Evolutionary conservation across 2,329 filamentous ascomycete genomes (phyloP).

Genomic region (Venturia effusa): DNA sequence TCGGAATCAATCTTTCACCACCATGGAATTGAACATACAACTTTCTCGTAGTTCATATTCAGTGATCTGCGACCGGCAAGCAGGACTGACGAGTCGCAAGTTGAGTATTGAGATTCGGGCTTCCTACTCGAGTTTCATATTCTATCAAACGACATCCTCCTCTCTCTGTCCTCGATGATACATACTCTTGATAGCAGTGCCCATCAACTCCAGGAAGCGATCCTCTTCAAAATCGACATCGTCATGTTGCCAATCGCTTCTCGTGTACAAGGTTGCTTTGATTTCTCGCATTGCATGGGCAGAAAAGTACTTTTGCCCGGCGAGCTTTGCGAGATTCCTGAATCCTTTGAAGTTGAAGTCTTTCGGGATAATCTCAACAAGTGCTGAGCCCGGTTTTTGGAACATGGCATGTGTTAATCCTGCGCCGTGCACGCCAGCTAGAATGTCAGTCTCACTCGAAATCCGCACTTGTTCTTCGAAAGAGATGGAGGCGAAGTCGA

Average conservation of each 20-base stretch:
- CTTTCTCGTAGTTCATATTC: too few species aligned
- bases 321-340: constrained; percentile 31
- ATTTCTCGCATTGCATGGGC: neutral
- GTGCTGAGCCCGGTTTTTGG: constrained; percentile 22
- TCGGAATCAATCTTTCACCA: too few species aligned
- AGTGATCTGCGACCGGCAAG: neutral
- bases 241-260: constrained; percentile 14
- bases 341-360: constrained; percentile 29
- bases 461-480: constrained; percentile 28
- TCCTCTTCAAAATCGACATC: constrained; percentile 18
- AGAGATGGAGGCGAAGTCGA: constrained; percentile 30
- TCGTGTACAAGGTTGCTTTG: neutral
- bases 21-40: too few species aligned
- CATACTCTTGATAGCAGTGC: neutral
- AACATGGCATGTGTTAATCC: constrained; percentile 35
- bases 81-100: neutral
- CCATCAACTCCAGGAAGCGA: neutral
- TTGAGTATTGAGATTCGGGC: too few species aligned
- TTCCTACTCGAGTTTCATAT: neutral
- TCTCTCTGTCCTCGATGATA: neutral
- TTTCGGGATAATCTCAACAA: constrained; percentile 34
- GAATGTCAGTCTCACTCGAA: constrained; percentile 28
- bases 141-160: neutral
- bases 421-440: constrained; percentile 35
- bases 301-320: constrained; percentile 27